phyloP scores from a whole-genome alignment of 345 rosid species.

The Gynandropsis gynandra region DNA sequence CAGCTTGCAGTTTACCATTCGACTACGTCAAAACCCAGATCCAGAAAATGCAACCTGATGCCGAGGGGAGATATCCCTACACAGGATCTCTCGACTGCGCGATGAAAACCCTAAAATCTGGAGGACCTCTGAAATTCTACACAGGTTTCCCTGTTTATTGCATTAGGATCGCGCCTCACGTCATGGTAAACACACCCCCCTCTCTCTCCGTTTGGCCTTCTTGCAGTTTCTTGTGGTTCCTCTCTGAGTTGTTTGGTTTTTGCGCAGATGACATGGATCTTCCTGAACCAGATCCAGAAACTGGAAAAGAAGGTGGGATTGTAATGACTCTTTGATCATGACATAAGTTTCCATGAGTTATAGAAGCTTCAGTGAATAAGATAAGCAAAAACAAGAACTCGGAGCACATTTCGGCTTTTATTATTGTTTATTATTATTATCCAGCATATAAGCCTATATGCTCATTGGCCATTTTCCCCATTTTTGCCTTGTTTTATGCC shows the following conservation, averaged over 20 bases:
- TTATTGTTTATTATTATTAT: too few species aligned
- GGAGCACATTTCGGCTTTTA: too few species aligned
- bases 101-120: constrained; percentile 68
- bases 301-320: constrained; percentile 41
- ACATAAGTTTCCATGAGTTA: background rate
- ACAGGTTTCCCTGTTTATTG: constrained; percentile 97
- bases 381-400: too few species aligned
- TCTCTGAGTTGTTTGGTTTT: constrained; percentile 1
- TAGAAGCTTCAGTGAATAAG: background rate
- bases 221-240: background rate
- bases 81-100: constrained; percentile 83
- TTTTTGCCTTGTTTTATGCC: too few species aligned
- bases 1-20: constrained; percentile 94
- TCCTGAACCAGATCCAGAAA: constrained; percentile 87
- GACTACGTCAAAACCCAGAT: constrained; percentile 98
- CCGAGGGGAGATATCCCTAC: constrained; percentile 85
- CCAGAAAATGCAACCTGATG: constrained; percentile 99
- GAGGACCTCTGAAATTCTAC: constrained; percentile 89
- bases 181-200: constrained; percentile 53
- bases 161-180: constrained; percentile 94
- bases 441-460: too few species aligned
- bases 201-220: background rate
- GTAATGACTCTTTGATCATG: constrained; percentile 22
- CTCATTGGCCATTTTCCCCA: too few species aligned
- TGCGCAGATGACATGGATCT: constrained; percentile 95